These are phyloP conservation scores for Lipomyces sp. DNA, from an alignment of 805 yeast genomes.

Conservation along the genomic window DNA sequence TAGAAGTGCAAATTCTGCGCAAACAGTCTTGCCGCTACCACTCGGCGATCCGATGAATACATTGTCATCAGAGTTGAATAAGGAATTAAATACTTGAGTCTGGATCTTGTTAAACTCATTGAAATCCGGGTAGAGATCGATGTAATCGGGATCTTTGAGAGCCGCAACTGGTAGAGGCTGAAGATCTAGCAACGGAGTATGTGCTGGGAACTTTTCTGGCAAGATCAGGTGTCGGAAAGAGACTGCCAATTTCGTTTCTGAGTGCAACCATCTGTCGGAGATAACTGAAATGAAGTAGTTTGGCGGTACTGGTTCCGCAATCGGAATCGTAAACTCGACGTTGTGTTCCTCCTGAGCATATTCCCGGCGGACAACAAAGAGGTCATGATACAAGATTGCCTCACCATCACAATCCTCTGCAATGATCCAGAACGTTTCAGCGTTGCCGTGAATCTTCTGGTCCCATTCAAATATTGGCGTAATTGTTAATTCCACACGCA, in stretches of 20 bases:
- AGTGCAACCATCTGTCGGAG: conserved; percentile 86
- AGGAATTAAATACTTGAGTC: conserved; percentile 66
- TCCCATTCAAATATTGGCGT: conserved; percentile 84
- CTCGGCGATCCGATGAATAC: conserved; percentile 72
- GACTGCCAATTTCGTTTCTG: conserved; percentile 66
- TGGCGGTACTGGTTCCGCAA: conserved; percentile 64
- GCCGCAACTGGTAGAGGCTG: conserved; percentile 57
- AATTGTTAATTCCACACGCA: conserved; percentile 69
- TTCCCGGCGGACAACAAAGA: conserved; percentile 56
- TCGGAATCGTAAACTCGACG: conserved; percentile 67
- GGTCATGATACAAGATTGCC: conserved; percentile 62
- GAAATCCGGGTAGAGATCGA: conserved; percentile 53
- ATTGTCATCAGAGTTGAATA: conserved; percentile 63
- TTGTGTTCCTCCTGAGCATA: conserved; percentile 59
- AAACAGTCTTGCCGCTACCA: conserved; percentile 73
- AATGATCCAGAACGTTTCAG: conserved; percentile 68
- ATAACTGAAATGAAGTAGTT: conserved; percentile 71
- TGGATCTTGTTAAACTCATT: conserved; percentile 70
- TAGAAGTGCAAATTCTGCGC: conserved; percentile 75
- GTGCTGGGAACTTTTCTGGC: conserved; percentile 69
- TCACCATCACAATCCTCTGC: conserved; percentile 89
- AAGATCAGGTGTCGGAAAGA: conserved; percentile 55
- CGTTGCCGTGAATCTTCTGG: conserved; percentile 59
- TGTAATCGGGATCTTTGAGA: conserved; percentile 56
- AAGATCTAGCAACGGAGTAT: conserved; percentile 60